A percentile compares a stretch with the other conserved stretches of the same genome.
These are phyloP conservation scores for Fusarium coffeatum DNA, from an alignment of 2,329 filamentous ascomycete species.

Conservation along the genomic window DNA sequence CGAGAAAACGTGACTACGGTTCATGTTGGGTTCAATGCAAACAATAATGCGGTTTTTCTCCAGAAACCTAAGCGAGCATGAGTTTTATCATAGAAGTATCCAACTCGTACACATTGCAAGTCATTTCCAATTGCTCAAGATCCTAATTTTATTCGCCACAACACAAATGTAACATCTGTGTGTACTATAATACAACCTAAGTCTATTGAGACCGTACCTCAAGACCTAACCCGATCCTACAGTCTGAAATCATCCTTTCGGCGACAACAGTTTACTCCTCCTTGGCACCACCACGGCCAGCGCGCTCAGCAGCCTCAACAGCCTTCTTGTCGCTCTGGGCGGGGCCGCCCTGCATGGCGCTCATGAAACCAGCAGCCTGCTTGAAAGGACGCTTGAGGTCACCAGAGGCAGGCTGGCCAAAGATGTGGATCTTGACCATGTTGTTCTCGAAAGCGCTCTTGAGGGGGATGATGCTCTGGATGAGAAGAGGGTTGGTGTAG, in stretches of 20 bases:
- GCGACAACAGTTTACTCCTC: slow-evolving; percentile 67
- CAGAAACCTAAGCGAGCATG: not conserved
- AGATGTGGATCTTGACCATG: slow-evolving; percentile 94
- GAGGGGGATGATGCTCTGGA: slow-evolving; percentile 98
- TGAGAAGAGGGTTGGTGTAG: slow-evolving; percentile 98
- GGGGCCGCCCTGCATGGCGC: slow-evolving; percentile 76
- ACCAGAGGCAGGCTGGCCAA: slow-evolving; percentile 85
- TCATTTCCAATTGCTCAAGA: not conserved
- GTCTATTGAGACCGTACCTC: slow-evolving; percentile 22
- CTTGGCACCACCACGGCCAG: slow-evolving; percentile 77
- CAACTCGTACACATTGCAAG: not conserved
- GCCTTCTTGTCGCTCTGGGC: slow-evolving; percentile 94
- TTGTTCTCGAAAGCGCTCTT: slow-evolving; percentile 97
- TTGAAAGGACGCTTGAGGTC: slow-evolving; percentile 98
- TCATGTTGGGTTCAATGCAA: not conserved
- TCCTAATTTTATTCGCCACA: slow-evolving; percentile 4
- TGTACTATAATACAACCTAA: slow-evolving; percentile 37
- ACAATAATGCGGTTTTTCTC: not conserved
- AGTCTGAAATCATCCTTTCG: slow-evolving; percentile 16
- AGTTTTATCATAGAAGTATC: not conserved
- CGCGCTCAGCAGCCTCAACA: slow-evolving; percentile 81
- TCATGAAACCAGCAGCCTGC: slow-evolving; percentile 83
- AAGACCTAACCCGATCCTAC: slow-evolving; percentile 6
- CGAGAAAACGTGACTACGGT: slow-evolving; percentile 48
- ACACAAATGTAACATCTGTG: slow-evolving; percentile 18